Conservation (phyloP, 1,284 basidiomycete genomes). For the Sporisorium iseilematis-ciliati region DNA sequence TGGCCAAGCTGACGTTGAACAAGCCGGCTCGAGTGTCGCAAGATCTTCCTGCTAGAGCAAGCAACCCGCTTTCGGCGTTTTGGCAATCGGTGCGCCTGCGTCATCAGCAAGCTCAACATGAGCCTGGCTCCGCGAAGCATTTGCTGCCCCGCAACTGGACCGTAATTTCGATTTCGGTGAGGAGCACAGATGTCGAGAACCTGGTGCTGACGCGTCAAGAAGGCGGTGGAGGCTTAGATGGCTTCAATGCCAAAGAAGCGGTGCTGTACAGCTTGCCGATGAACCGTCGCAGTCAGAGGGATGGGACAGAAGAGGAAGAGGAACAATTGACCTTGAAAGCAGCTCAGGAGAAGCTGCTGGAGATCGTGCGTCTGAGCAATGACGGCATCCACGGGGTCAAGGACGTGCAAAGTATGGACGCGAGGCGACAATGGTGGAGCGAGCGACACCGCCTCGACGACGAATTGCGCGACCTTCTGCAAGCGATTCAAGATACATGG, state of each 20-base stretch:
- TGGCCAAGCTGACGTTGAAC: conserved; percentile 38
- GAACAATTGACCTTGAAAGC: conserved; percentile 79
- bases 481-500: conserved; percentile 94
- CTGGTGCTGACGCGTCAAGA: conserved; percentile 84
- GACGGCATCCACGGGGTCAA: conserved; percentile 81
- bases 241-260: conserved; percentile 43
- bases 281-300: conserved; percentile 79
- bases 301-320: conserved; percentile 75
- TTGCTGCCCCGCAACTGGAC: conserved; percentile 84
- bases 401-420: conserved; percentile 78
- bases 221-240: conserved; percentile 48
- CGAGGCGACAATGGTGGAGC: conserved; percentile 83
- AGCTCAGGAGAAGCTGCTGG: conserved; percentile 80
- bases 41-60: not conserved
- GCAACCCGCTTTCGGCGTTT: conserved; percentile 23
- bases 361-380: conserved; percentile 83
- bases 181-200: conserved; percentile 77
- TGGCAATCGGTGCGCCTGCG: conserved; percentile 41
- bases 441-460: conserved; percentile 81
- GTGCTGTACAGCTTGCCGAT: conserved; percentile 83
- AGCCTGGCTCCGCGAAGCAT: conserved; percentile 16
- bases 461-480: conserved; percentile 80
- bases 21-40: conserved; percentile 7
- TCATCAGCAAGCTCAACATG: conserved; percentile 38
- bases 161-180: conserved; percentile 78